These are phyloP conservation scores for Trichosporon ovoides DNA, from an alignment of 1,284 basidiomycete genomes.

Conservation along the genomic window DNA sequence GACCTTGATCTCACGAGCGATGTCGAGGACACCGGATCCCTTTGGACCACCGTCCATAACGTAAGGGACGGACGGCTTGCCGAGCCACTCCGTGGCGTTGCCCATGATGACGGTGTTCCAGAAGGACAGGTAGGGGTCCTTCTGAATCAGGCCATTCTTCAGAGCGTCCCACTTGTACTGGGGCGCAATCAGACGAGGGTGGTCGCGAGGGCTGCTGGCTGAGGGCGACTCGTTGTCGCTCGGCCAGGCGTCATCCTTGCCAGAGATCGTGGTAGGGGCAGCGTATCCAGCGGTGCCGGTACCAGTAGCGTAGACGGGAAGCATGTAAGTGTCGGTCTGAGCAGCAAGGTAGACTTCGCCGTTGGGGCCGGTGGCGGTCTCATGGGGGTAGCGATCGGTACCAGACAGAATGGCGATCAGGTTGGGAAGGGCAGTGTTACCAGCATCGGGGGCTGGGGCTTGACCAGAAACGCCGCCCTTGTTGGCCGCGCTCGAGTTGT, in stretches of 20 bases:
- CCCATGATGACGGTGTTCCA: conserved; percentile 93
- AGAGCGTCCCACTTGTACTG: conserved; percentile 86
- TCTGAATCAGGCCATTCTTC: conserved; percentile 62
- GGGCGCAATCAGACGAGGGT: conserved; percentile 88
- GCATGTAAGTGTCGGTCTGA: conserved; percentile 67
- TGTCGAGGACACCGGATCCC: conserved; percentile 88
- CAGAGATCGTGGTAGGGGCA: conserved; percentile 63
- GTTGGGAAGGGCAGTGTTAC: conserved; percentile 33
- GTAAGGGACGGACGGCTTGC: conserved; percentile 63
- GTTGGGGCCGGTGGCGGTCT: conserved; percentile 41
- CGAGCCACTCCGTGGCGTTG: conserved; percentile 73
- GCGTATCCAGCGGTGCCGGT: conserved; percentile 74
- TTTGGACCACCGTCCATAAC: conserved; percentile 61
- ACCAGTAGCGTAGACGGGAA: conserved; percentile 84
- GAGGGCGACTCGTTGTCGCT: conserved; percentile 65
- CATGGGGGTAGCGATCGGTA: conserved; percentile 16
- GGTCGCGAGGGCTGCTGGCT: conserved; percentile 60
- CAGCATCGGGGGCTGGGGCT: conserved; percentile 13
- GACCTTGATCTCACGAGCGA: conserved; percentile 81
- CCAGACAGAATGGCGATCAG: conserved; percentile 6
- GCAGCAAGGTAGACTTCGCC: conserved; percentile 41
- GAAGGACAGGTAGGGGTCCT: conserved; percentile 74
- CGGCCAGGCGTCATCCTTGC: conserved; percentile 63
- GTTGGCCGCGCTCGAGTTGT: conserved; percentile 44
- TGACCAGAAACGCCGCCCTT: conserved; percentile 11